These are phyloP conservation scores for Pyrenula aspistea DNA, from an alignment of 495 filamentous ascomycete species.

Conservation along the genomic window DNA sequence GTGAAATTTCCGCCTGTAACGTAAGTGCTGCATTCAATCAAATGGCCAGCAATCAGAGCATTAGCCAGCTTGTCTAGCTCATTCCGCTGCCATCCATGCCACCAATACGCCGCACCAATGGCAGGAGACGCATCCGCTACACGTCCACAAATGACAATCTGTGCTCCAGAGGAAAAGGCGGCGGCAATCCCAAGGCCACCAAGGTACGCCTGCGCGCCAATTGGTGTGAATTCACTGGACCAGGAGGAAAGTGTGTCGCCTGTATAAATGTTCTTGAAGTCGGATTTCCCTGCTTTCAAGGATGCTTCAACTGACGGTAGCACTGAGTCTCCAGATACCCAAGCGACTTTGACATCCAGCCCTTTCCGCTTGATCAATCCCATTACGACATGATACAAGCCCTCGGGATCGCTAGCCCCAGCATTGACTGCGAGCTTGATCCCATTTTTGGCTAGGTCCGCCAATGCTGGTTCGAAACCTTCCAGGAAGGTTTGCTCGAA, in stretches of 20 bases:
- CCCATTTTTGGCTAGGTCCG: constrained; percentile 32
- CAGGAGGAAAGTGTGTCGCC: constrained; percentile 34
- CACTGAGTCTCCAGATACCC: constrained; percentile 41
- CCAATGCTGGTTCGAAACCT: constrained; percentile 37
- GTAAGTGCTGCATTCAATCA: constrained; percentile 45
- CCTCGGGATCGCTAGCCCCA: constrained; percentile 37
- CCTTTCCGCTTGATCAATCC: constrained; percentile 29
- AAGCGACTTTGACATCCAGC: constrained; percentile 37
- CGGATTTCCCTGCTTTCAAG: constrained; percentile 20
- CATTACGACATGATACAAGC: constrained; percentile 30
- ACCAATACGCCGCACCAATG: constrained; percentile 38
- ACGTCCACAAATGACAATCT: constrained; percentile 46
- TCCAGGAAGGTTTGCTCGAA: constrained; percentile 43
- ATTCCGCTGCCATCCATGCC: constrained; percentile 30
- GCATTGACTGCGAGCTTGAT: constrained; percentile 51
- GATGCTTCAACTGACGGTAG: constrained; percentile 27
- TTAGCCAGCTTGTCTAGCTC: constrained; percentile 37
- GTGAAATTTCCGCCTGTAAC: constrained; percentile 46
- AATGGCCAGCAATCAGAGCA: constrained; percentile 39
- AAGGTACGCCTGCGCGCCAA: constrained; percentile 42
- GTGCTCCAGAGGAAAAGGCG: constrained; percentile 36
- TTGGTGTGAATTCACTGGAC: constrained; percentile 31
- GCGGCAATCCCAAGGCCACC: constrained; percentile 37
- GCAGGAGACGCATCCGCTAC: constrained; percentile 42
- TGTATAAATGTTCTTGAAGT: constrained; percentile 39